Base-by-base conservation (phyloP, 2,329 filamentous ascomycete species). In the Pseudocercospora cruenta region DNA sequence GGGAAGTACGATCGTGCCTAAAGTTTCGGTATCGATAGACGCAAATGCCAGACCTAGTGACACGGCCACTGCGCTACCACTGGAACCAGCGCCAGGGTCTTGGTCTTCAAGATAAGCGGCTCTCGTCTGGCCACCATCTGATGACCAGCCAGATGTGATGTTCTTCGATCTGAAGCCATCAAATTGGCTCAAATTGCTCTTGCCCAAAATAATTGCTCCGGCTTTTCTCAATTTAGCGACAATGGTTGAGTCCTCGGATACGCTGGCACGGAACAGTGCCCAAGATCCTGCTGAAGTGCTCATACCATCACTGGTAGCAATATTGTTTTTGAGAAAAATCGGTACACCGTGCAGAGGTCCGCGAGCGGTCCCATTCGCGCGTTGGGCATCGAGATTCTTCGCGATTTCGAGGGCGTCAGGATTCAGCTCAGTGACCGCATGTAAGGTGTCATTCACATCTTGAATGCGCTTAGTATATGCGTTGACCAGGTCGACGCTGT, bases 291-390 rank as follows among this genome's bases (percentile, higher is more conserved):
- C 84, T 1, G 86, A 88, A 68, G 86, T 90, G 72, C 87, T 84
- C 86, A 90, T 88, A 65, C 81, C 75, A 72, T 90, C 88, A 1
- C 78, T 74, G 0, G 88, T 90, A 14, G 85, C 88, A 58, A 91
- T 89, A 73, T 88, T 90, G 77, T 89, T 86, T 75, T 91, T 91
- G 78, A 91, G 81, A 4, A 90, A 77, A 24, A 91, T 84, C 0
- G 88, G 89, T 3, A 91, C 82, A 5, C 89, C 88, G 73, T 91
- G 87, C 0, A 90, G 79, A 1, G 86, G 86, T 0, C 85, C 83
- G 59, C 83, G 74, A 19, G 80, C 67, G 7, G 75, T 82, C 0
- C 85, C 84, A 70, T 78, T 79, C 21, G 76, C 76, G 19, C 86
- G 79, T 71, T 86, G 80, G 12, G 74, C 74, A 72, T 87, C 85